These are phyloP conservation scores for Botryosphaeria dothidea DNA, from an alignment of 2,329 filamentous ascomycete genomes.

Conservation along the genomic window DNA sequence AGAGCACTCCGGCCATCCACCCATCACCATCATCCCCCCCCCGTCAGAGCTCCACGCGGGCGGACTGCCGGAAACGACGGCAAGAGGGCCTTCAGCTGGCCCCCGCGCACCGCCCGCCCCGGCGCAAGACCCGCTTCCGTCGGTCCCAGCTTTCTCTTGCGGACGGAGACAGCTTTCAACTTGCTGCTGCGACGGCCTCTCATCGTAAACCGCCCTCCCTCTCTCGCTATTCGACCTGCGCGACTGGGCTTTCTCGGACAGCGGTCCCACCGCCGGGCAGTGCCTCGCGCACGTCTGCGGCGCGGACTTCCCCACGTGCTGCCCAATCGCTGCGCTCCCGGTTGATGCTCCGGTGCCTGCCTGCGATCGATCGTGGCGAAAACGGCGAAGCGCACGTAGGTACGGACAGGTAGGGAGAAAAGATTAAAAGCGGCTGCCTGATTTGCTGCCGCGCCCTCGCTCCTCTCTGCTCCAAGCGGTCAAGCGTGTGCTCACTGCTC, in stretches of 20 bases:
- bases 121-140: background rate
- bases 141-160: background rate
- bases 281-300: background rate
- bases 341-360: background rate
- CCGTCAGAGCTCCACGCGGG: background rate
- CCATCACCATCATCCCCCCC: background rate
- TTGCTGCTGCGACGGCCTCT: background rate
- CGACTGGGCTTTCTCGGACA: too few relatives aligned
- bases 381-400: background rate
- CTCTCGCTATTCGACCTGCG: too few relatives aligned
- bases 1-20: background rate
- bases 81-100: background rate
- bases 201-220: too few relatives aligned
- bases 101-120: background rate
- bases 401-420: background rate
- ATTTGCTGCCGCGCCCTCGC: background rate
- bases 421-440: background rate
- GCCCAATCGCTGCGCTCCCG: background rate
- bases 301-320: background rate
- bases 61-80: background rate
- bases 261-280: too few relatives aligned
- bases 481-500: too few relatives aligned
- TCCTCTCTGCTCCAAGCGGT: too few relatives aligned
- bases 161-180: background rate
- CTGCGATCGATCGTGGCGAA: constrained; percentile 3